These are phyloP conservation scores for Loxodes magnus DNA, from an alignment of 73 alveolate genomes.

Conservation along the genomic window DNA sequence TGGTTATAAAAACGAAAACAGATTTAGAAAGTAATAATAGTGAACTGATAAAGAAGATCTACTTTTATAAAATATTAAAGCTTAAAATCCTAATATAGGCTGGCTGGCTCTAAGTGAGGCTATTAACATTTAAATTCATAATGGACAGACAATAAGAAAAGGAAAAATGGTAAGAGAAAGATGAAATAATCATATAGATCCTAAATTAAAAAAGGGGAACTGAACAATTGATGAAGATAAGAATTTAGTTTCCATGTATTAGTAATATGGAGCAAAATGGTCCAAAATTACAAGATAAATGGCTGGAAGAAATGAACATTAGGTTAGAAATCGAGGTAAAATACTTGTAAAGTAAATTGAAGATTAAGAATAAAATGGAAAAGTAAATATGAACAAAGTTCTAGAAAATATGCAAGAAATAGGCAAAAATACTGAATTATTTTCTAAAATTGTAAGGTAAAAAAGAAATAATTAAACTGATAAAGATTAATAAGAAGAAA, in stretches of 20 bases:
- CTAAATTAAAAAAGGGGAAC: conserved; percentile 49
- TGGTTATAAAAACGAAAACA: too few species aligned
- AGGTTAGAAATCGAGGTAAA: conserved; percentile 60
- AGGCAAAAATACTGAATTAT: too few species aligned
- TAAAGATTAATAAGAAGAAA: too few species aligned
- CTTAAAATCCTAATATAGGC: too few species aligned
- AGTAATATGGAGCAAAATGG: conserved; percentile 75
- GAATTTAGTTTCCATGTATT: conserved; percentile 42
- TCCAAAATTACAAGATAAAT: conserved; percentile 47
- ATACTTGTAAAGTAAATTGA: not conserved
- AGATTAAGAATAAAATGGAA: not conserved
- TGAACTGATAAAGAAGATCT: too few species aligned
- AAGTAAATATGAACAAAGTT: too few species aligned
- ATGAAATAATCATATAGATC: conserved; percentile 72
- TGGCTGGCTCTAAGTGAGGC: too few species aligned
- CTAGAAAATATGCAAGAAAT: too few species aligned
- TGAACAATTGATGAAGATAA: conserved; percentile 71
- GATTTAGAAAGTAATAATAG: too few species aligned
- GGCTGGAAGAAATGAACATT: conserved; percentile 67
- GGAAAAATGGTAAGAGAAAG: conserved; percentile 81
- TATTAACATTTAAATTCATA: conserved; percentile 14
- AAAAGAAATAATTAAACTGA: too few species aligned
- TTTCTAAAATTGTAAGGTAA: too few species aligned
- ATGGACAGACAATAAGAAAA: conserved; percentile 29
- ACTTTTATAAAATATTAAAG: too few species aligned